These are phyloP conservation scores for Exophiala aquamarina DNA, from an alignment of 2,329 filamentous ascomycete species.

Conservation along the genomic window DNA sequence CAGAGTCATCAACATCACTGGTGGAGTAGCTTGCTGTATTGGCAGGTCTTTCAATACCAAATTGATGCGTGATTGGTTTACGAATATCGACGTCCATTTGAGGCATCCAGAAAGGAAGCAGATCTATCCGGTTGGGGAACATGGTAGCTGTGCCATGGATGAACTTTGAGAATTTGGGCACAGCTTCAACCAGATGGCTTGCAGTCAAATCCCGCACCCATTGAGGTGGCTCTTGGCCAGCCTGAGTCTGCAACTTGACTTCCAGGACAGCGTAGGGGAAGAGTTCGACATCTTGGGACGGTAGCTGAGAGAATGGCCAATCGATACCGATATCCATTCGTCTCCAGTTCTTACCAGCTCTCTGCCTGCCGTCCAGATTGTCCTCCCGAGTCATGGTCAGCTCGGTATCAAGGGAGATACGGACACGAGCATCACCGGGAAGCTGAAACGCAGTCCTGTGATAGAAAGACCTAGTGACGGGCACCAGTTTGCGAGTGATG, in stretches of 20 bases:
- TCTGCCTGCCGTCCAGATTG: slow-evolving; percentile 76
- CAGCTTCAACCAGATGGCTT: slow-evolving; percentile 95
- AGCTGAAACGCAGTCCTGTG: slow-evolving; percentile 98
- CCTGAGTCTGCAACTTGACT: slow-evolving; percentile 95
- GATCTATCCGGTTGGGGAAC: slow-evolving; percentile 81
- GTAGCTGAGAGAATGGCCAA: slow-evolving; percentile 87
- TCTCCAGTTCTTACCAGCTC: slow-evolving; percentile 88
- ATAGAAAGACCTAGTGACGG: slow-evolving; percentile 94
- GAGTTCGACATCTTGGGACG: slow-evolving; percentile 77
- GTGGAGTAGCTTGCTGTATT: slow-evolving; percentile 74
- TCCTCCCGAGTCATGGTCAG: slow-evolving; percentile 94
- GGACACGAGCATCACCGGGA: slow-evolving; percentile 90
- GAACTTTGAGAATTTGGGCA: slow-evolving; percentile 99
- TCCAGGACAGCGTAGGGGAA: slow-evolving; percentile 97
- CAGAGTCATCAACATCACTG: slow-evolving; percentile 72
- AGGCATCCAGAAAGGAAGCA: slow-evolving; percentile 95
- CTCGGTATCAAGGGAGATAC: slow-evolving; percentile 95
- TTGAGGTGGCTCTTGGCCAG: slow-evolving; percentile 89
- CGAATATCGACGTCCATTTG: slow-evolving; percentile 98
- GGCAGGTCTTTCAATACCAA: slow-evolving; percentile 81
- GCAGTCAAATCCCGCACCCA: slow-evolving; percentile 94
- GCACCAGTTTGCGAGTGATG: slow-evolving; percentile 79
- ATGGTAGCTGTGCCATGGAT: slow-evolving; percentile 90
- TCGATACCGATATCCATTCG: slow-evolving; percentile 97
- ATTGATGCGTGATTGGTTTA: slow-evolving; percentile 83